Percentiles rank a stretch among this genome's conserved stretches.
Evolutionary conservation across 75 land plant species (phyloP).

Genomic region (Picea sitchensis): DNA sequence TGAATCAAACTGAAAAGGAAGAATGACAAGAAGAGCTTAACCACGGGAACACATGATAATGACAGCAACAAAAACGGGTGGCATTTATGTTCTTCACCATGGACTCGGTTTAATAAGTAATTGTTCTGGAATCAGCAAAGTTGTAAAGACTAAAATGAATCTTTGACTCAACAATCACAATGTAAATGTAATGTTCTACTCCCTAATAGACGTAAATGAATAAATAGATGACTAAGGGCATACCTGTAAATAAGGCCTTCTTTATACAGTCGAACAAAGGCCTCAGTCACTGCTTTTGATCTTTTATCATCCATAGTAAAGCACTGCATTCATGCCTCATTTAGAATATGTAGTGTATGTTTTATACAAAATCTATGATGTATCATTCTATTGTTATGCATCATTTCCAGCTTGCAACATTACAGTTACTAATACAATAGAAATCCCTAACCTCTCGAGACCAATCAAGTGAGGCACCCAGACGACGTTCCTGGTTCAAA

Average conservation of each 20-base stretch:
- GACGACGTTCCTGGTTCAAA: conserved; percentile 62
- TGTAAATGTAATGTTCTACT: neutral
- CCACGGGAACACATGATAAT: no score
- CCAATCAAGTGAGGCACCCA: conserved; percentile 96
- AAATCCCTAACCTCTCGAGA: conserved; percentile 69
- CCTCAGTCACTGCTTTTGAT: conserved; percentile 90
- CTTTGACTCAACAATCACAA: neutral
- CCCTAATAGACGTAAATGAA: neutral
- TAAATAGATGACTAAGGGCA: neutral
- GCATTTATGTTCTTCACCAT: neutral
- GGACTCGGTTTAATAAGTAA: neutral
- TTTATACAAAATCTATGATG: neutral
- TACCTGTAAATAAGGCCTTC: conserved; percentile 94
- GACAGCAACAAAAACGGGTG: neutral
- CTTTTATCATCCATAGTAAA: conserved; percentile 95
- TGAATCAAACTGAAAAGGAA: no score
- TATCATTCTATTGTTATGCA: neutral
- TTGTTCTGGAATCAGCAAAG: neutral
- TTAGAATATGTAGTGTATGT: neutral
- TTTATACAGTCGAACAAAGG: conserved; percentile 75
- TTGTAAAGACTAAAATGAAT: neutral
- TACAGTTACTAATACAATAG: neutral
- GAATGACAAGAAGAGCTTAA: no score
- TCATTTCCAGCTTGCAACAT: neutral
- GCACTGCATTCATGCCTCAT: conserved; percentile 38